Conservation (phyloP, 1,284 basidiomycete species). For the Testicularia cyperi region DNA sequence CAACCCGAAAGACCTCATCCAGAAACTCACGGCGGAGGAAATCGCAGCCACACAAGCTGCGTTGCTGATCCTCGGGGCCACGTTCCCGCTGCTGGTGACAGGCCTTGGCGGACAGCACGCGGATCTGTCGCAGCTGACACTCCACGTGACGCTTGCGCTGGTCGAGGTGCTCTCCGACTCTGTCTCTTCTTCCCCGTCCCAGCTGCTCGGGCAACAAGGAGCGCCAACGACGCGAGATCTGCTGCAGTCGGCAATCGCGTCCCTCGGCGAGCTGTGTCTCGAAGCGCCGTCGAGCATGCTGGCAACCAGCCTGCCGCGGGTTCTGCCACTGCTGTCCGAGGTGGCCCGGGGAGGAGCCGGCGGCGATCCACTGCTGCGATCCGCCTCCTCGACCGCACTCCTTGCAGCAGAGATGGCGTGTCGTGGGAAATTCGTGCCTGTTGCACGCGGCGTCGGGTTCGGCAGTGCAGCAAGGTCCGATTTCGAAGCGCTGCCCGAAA, state of each 20-base stretch:
- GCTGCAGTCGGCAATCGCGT: conserved; percentile 5
- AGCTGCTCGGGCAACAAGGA: too few relatives aligned
- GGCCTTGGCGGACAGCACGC: conserved; percentile 20
- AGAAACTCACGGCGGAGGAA: conserved; percentile 10
- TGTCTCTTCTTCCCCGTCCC: conserved; percentile 2
- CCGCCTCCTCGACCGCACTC: conserved; percentile 10
- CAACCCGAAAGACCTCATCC: conserved; percentile 28
- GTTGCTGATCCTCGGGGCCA: conserved; percentile 15
- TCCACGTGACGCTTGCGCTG: conserved; percentile 21
- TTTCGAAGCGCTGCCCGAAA: conserved; percentile 20
- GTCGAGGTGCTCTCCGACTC: conserved; percentile 37
- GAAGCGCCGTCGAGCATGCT: conserved; percentile 20
- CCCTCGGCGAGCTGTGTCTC: conserved; percentile 12
- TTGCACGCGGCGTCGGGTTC: conserved; percentile 29
- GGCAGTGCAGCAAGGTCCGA: conserved; percentile 23
- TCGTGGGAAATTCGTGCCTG: conserved; percentile 27
- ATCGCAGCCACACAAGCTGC: conserved; percentile 17
- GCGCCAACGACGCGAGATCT: conserved; percentile 4
- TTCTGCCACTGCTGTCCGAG: conserved; percentile 9
- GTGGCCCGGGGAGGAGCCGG: conserved; percentile 12
- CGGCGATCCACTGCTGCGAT: conserved; percentile 2
- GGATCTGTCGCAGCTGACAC: conserved; percentile 26
- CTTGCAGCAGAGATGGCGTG: conserved; percentile 10
- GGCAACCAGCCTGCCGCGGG: conserved; percentile 17
- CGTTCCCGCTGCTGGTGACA: conserved; percentile 27